These are phyloP conservation scores for Orbilia quercus DNA, from an alignment of 2,329 filamentous ascomycete genomes.

Conservation along the genomic window DNA sequence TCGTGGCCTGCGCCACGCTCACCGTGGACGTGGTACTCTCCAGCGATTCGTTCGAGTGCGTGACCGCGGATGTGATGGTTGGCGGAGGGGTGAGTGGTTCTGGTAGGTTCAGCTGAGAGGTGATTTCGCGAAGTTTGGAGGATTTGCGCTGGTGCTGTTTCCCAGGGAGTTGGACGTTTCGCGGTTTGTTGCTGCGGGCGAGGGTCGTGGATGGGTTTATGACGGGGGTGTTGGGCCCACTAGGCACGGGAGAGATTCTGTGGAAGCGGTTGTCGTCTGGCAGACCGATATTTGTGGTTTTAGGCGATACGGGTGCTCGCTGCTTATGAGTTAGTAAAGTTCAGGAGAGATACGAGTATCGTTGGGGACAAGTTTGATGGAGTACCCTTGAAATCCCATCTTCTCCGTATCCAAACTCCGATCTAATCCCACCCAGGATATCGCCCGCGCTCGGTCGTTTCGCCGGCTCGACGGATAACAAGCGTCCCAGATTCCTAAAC, in stretches of 20 bases:
- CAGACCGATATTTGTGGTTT: conserved; percentile 33
- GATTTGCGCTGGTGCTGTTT: conserved; percentile 42
- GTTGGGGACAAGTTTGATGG: background rate
- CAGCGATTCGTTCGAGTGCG: conserved; percentile 8
- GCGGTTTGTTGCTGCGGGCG: conserved; percentile 22
- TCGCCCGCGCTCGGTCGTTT: conserved; percentile 46
- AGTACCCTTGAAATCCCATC: conserved; percentile 48
- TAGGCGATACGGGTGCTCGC: conserved; percentile 47
- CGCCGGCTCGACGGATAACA: conserved; percentile 41
- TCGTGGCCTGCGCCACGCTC: conserved; percentile 15
- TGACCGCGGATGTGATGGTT: background rate
- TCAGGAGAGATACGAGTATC: background rate
- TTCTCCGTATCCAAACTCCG: conserved; percentile 48
- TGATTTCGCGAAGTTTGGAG: conserved; percentile 48
- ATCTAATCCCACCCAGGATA: conserved; percentile 45
- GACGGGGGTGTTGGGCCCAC: conserved; percentile 38
- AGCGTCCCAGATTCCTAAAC: conserved; percentile 29
- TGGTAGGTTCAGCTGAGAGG: conserved; percentile 35
- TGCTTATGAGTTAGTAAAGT: conserved; percentile 20
- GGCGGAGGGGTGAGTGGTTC: conserved; percentile 18
- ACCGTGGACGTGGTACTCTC: conserved; percentile 5
- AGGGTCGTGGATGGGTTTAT: conserved; percentile 38
- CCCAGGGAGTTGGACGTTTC: conserved; percentile 20
- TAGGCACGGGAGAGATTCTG: conserved; percentile 48
- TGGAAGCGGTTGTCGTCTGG: conserved; percentile 49